These are phyloP conservation scores for Echinosophora koreensis DNA, from an alignment of 306 rosid species.

Conservation along the genomic window DNA sequence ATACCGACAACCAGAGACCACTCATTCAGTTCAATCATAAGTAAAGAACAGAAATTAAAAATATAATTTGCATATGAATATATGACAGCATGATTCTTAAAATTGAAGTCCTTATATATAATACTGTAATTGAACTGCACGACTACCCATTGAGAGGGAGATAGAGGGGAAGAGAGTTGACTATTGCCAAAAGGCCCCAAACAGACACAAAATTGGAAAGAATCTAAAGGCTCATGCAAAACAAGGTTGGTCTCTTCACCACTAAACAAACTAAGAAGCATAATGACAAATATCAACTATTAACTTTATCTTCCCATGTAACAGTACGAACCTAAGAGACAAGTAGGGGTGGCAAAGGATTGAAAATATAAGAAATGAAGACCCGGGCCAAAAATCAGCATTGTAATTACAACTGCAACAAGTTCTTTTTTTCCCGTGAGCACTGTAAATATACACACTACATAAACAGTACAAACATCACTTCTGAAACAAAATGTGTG, in stretches of 20 bases:
- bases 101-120: not conserved
- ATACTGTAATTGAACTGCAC: conserved; percentile 1
- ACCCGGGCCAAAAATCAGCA: not conserved
- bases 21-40: not conserved
- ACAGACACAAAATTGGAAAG: conserved; percentile 19
- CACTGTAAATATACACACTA: conserved; percentile 9
- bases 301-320: conserved; percentile 2
- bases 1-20: not conserved
- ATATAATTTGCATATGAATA: not conserved
- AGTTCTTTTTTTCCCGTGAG: not conserved
- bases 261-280: conserved; percentile 25
- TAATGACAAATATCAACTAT: not conserved
- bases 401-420: not conserved
- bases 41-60: not conserved
- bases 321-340: conserved; percentile 11
- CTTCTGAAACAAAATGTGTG: conserved; percentile 31
- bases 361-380: not conserved
- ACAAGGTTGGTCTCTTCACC: not conserved
- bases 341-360: not conserved
- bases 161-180: not conserved
- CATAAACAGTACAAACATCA: not conserved
- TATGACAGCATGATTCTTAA: not conserved
- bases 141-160: not conserved
- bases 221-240: not conserved
- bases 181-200: conserved; percentile 1